A percentile compares a stretch with the other conserved stretches of the same genome.
Conservation (phyloP, 1,284 basidiomycete species). For the Puccinia polysora region DNA sequence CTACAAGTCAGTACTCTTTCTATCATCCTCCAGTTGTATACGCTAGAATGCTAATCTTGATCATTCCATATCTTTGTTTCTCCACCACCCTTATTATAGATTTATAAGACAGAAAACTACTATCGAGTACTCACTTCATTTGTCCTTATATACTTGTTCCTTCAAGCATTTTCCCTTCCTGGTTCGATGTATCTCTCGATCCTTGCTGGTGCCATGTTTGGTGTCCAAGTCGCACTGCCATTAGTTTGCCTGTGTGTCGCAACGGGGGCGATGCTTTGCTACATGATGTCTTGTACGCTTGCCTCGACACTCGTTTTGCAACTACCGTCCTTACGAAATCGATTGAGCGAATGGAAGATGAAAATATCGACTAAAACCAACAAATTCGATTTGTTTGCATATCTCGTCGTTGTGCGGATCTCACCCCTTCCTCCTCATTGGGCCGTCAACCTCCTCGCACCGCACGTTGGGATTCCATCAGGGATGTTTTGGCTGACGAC, state of each 20-base stretch:
- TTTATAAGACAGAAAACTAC: conserved; percentile 54
- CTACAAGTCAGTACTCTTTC: conserved; percentile 47
- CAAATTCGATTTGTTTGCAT: conserved; percentile 9
- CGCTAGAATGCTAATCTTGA: conserved; percentile 10
- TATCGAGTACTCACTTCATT: conserved; percentile 53
- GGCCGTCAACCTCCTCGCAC: conserved; percentile 88
- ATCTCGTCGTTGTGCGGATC: conserved; percentile 60
- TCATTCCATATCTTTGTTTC: conserved; percentile 1
- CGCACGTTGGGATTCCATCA: conserved; percentile 82
- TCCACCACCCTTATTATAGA: conserved; percentile 45
- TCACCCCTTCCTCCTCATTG: conserved; percentile 89
- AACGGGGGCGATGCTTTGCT: conserved; percentile 84
- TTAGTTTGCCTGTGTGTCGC: conserved; percentile 90
- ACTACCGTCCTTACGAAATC: conserved; percentile 55
- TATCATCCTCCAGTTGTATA: neutral
- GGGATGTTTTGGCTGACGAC: conserved; percentile 84
- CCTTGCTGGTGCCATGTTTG: conserved; percentile 92
- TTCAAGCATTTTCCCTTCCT: conserved; percentile 93
- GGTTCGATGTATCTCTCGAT: conserved; percentile 98
- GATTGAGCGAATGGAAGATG: conserved; percentile 15
- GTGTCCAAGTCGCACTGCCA: conserved; percentile 78
- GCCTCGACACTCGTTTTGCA: conserved; percentile 76
- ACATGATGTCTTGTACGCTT: conserved; percentile 80
- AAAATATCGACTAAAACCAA: conserved; percentile 21
- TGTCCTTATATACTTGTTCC: conserved; percentile 73